Conservation (phyloP, 1,284 basidiomycete species). For the Cutaneotrichosporon sp. region DNA sequence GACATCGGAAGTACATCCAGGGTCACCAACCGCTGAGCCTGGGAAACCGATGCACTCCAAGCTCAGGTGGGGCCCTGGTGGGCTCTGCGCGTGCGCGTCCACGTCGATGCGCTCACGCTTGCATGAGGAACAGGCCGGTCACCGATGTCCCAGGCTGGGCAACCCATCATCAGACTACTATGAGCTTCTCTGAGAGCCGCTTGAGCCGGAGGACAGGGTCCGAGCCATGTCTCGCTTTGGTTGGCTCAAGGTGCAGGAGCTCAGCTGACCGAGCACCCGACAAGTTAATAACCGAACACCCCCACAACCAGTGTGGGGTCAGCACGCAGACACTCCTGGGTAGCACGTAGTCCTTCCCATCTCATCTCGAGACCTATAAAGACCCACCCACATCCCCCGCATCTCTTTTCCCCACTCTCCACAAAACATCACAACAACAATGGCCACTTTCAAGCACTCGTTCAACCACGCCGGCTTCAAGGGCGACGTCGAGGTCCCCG, state of each 20-base stretch:
- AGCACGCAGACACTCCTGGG: no score
- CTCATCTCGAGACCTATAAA: conserved; percentile 13
- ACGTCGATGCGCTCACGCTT: no score
- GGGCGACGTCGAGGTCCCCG: conserved; percentile 67
- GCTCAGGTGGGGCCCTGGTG: no score
- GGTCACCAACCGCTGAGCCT: background rate
- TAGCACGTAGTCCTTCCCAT: background rate
- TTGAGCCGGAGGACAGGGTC: background rate
- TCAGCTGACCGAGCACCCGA: conserved; percentile 15
- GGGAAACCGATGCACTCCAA: no score
- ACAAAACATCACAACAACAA: conserved; percentile 9
- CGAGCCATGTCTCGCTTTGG: background rate
- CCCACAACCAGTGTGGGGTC: background rate
- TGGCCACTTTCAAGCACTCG: conserved; percentile 58
- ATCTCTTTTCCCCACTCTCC: conserved; percentile 8
- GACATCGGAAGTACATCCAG: background rate
- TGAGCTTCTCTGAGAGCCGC: background rate
- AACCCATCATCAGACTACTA: no score
- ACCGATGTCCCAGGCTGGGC: no score
- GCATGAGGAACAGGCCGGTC: no score
- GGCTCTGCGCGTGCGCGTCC: no score
- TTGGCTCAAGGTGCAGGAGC: background rate
- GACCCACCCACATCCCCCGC: conserved; percentile 1
- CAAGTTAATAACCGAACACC: conserved; percentile 13
- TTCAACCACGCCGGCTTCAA: conserved; percentile 67